A percentile compares a stretch with the other conserved stretches of the same genome.
phyloP scores from a whole-genome alignment of 1,284 basidiomycete species.

The Trametes sp. region DNA sequence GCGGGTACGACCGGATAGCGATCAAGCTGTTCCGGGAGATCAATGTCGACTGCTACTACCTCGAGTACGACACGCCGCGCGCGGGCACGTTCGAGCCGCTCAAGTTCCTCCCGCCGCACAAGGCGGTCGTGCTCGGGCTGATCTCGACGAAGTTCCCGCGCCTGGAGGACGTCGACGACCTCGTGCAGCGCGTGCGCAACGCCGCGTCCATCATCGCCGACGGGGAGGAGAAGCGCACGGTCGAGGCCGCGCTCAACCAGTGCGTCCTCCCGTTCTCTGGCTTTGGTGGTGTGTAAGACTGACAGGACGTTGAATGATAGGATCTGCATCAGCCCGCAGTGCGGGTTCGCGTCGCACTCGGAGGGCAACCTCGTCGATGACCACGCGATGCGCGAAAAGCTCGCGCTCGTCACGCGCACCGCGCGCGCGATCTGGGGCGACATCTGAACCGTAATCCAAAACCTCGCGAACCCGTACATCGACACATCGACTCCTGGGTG shows the following conservation, averaged over 20 bases:
- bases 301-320: constrained; percentile 41
- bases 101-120: constrained; percentile 69
- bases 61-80: constrained; percentile 82
- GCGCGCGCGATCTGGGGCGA: constrained; percentile 61
- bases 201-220: constrained; percentile 67
- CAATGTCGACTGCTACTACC: constrained; percentile 80
- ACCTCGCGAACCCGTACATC: not conserved
- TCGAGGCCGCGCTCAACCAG: constrained; percentile 67
- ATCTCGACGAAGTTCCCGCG: constrained; percentile 75
- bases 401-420: constrained; percentile 57
- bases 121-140: constrained; percentile 76
- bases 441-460: constrained; percentile 1
- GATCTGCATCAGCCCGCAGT: constrained; percentile 76
- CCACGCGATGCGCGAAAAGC: constrained; percentile 59
- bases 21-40: constrained; percentile 75
- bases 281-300: not conserved
- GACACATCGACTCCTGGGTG: not conserved
- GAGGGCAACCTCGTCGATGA: constrained; percentile 69
- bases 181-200: constrained; percentile 66
- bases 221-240: constrained; percentile 59
- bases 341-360: constrained; percentile 76
- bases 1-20: constrained; percentile 80
- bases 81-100: constrained; percentile 78
- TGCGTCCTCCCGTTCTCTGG: constrained; percentile 41
- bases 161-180: constrained; percentile 67